A percentile compares a stretch with the other conserved stretches of the same genome.
These are phyloP conservation scores for Lithospermum erythrorhizon DNA, from an alignment of 257 asterid genomes.

Conservation along the genomic window DNA sequence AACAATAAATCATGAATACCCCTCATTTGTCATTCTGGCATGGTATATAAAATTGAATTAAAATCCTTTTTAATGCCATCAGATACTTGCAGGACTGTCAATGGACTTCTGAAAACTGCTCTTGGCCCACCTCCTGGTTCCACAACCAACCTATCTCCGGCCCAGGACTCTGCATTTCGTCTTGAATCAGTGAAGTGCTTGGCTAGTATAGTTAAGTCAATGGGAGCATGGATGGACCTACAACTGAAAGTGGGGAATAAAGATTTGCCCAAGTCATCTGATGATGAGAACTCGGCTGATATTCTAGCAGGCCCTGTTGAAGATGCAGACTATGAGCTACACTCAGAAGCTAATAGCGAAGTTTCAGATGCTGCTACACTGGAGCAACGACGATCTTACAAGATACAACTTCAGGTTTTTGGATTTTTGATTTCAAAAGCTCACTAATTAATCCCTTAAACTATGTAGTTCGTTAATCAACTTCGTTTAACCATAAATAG, in stretches of 20 bases:
- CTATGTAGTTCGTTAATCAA: neutral
- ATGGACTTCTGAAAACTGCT: constrained; percentile 94
- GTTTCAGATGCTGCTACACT: constrained; percentile 64
- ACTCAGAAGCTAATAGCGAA: constrained; percentile 54
- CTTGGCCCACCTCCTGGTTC: constrained; percentile 98
- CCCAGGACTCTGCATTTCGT: constrained; percentile 88
- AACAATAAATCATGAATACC: constrained; percentile 4
- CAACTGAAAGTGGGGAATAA: constrained; percentile 75
- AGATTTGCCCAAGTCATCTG: constrained; percentile 34
- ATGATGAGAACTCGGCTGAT: constrained; percentile 50
- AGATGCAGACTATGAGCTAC: constrained; percentile 70
- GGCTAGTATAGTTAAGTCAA: constrained; percentile 75
- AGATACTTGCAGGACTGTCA: constrained; percentile 81
- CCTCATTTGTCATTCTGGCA: neutral
- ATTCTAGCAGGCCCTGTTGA: constrained; percentile 27
- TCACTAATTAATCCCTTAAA: neutral
- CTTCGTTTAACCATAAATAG: neutral
- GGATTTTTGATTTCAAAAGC: neutral
- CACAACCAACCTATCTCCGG: constrained; percentile 69
- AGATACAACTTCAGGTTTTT: constrained; percentile 87
- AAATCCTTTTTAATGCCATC: constrained; percentile 32
- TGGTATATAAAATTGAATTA: constrained; percentile 19
- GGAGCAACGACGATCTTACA: constrained; percentile 96
- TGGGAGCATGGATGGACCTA: constrained; percentile 98
- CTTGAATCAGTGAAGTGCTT: constrained; percentile 94